Percentiles rank a stretch among this genome's conserved stretches.
phyloP scores from a whole-genome alignment of 2,329 filamentous ascomycete genomes.

The Xylariaceae sp. region DNA sequence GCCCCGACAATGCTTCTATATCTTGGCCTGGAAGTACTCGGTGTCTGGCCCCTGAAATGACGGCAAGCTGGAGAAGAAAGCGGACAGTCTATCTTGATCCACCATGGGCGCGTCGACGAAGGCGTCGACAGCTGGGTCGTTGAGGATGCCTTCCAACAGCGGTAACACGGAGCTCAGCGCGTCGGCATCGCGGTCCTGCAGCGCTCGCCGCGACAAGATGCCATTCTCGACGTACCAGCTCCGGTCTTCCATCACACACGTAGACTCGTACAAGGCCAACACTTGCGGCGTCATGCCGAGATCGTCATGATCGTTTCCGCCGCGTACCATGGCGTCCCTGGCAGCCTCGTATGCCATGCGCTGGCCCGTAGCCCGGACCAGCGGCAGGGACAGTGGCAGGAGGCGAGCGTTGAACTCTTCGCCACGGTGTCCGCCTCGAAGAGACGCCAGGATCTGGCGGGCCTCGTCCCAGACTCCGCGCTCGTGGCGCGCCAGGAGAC shows the following conservation, averaged over 20 bases:
- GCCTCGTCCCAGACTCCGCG: constrained; percentile 2
- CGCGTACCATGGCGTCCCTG: constrained; percentile 2
- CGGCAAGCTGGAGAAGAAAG: constrained; percentile 2
- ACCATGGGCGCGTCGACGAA: constrained; percentile 2
- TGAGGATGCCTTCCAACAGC: too few relatives aligned
- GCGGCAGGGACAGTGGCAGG: too few relatives aligned
- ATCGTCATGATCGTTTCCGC: constrained; percentile 1
- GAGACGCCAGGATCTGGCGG: constrained; percentile 1
- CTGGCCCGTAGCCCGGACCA: too few relatives aligned
- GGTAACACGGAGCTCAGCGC: constrained; percentile 1
- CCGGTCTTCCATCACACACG: constrained; percentile 3
- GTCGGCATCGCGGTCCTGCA: constrained; percentile 2
- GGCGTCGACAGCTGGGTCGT: too few relatives aligned
- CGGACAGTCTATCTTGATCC: constrained; percentile 2
- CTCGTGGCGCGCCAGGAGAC: constrained; percentile 3
- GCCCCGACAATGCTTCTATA: too few relatives aligned
- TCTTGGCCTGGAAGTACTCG: too few relatives aligned
- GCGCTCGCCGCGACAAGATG: constrained; percentile 1
- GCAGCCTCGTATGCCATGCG: constrained; percentile 3
- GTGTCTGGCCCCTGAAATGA: constrained; percentile 1
- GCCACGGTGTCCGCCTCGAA: constrained; percentile 2
- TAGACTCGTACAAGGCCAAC: constrained; percentile 3
- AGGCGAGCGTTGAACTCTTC: too few relatives aligned
- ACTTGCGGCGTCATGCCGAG: constrained; percentile 2
- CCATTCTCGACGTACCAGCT: constrained; percentile 4